Evolutionary conservation across 371 early-diverging fungal species (phyloP).

Genomic region (Saksenaea vasiformis): DNA sequence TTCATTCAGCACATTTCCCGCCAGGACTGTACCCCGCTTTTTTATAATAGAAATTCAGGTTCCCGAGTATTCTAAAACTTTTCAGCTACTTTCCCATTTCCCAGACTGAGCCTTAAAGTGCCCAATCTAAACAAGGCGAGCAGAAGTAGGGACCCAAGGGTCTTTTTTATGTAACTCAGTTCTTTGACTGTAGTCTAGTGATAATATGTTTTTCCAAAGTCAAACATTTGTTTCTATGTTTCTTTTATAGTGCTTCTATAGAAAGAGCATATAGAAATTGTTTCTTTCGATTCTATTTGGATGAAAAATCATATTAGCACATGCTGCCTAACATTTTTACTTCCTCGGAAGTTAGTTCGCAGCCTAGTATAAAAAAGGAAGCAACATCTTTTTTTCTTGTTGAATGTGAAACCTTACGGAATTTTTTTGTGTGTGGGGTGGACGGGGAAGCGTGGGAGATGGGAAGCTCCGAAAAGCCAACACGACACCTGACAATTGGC

Average conservation of each 20-base stretch:
- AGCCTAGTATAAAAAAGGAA: background rate
- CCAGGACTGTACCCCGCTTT: background rate
- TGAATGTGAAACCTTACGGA: conserved; percentile 11
- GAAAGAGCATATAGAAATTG: background rate
- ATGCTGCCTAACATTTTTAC: background rate
- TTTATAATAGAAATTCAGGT: background rate
- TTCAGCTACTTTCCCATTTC: conserved; percentile 4
- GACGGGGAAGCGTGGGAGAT: conserved; percentile 7
- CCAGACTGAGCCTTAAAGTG: background rate
- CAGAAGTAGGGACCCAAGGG: conserved; percentile 5
- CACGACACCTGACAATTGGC: conserved; percentile 5
- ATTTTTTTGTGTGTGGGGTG: conserved; percentile 13
- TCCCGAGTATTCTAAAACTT: conserved; percentile 1
- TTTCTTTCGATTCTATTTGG: background rate
- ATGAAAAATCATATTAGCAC: background rate
- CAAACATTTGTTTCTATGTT: background rate
- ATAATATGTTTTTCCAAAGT: background rate
- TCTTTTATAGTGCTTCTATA: background rate
- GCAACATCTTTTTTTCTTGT: background rate
- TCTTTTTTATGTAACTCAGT: background rate
- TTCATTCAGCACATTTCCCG: background rate
- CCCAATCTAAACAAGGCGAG: background rate
- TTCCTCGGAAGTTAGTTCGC: background rate
- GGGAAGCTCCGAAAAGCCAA: background rate
- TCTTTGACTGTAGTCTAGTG: background rate